Evolutionary conservation across 805 yeast species (phyloP).

Genomic region (Brettanomyces naardenensis): DNA sequence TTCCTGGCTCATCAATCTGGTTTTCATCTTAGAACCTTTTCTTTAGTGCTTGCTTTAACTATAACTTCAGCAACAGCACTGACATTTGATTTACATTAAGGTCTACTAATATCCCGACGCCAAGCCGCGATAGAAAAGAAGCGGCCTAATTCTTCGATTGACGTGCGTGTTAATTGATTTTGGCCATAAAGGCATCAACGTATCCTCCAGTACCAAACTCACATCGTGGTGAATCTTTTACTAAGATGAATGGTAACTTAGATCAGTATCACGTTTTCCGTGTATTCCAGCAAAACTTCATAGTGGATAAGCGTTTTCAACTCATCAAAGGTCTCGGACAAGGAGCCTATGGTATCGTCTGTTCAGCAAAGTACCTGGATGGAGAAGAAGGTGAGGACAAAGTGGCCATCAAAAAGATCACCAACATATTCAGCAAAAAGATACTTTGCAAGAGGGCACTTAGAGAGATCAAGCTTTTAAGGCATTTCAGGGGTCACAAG

Average conservation of each 20-base stretch:
- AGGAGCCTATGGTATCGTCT: conserved; percentile 96
- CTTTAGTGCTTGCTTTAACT: too few relatives aligned
- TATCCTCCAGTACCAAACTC: too few relatives aligned
- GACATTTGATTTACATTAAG: too few relatives aligned
- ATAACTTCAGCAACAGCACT: too few relatives aligned
- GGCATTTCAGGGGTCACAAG: conserved; percentile 93
- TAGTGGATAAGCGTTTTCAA: conserved; percentile 82
- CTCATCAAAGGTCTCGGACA: conserved; percentile 92
- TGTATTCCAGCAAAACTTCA: conserved; percentile 84
- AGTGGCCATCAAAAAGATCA: conserved; percentile 94
- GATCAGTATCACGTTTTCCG: conserved; percentile 29
- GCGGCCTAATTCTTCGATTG: too few relatives aligned
- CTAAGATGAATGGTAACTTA: conserved; percentile 4
- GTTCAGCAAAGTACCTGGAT: conserved; percentile 80
- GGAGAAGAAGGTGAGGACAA: conserved; percentile 69
- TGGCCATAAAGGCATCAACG: too few relatives aligned
- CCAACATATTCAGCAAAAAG: conserved; percentile 87
- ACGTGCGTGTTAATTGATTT: too few relatives aligned
- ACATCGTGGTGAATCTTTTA: too few relatives aligned
- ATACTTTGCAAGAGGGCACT: conserved; percentile 87
- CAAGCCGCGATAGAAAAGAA: too few relatives aligned
- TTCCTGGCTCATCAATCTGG: too few relatives aligned
- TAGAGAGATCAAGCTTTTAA: conserved; percentile 80
- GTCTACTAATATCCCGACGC: too few relatives aligned
- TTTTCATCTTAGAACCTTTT: too few relatives aligned